Evolutionary conservation across 177 flowering plant genomes (phyloP), one percentile per base, ranked within the genome.

Genomic region (Tripterygium wilfordii): DNA sequence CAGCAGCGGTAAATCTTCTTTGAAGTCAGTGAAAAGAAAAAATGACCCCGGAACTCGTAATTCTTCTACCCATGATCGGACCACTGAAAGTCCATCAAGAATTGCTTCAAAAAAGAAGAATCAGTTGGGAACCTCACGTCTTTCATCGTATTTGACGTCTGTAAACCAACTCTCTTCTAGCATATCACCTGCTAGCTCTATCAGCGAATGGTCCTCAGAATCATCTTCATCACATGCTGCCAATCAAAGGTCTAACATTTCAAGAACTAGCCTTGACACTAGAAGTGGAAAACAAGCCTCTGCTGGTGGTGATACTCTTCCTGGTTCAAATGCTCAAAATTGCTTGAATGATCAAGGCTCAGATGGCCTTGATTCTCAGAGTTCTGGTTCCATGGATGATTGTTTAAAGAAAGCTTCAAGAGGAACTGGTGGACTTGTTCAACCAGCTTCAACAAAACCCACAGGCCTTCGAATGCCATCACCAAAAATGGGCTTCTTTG

Each of bases 401-500:
- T 4, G 30, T 50, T 44, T 16, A n/a, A 61, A 58, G 45, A 63
- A 39, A 53, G 31, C 47, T 52, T 38, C 58, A 14, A 27, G 15
- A 4, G 65, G 28, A 31, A 54, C 51, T 46, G 48, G 49, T 35
- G 26, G 36, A 18, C 48, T 54, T 39, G 37, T 65, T 56, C 52
- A 37, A 41, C 65, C 62, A 37, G 45, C 59, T 45, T 44, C 70
- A 9, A 32, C 55, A 31, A 80, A 70, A 63, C 89, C 84, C 13
- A 71, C 98, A 0, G 91, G 91, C 23, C 83, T 90, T 19, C 77
- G 96, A 49, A 51, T 76, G 76, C 96, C 96, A 53, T 87, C 96
- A 36, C 89, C 96, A 15, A 83, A 79, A 63, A 74, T 81, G 51
- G 96, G 95, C 25, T 90, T 84, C 63, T 90, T 90, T 72, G 97